Evolutionary conservation across 208 protist genomes (phyloP).

Genomic region (Naegleria gruberi): DNA sequence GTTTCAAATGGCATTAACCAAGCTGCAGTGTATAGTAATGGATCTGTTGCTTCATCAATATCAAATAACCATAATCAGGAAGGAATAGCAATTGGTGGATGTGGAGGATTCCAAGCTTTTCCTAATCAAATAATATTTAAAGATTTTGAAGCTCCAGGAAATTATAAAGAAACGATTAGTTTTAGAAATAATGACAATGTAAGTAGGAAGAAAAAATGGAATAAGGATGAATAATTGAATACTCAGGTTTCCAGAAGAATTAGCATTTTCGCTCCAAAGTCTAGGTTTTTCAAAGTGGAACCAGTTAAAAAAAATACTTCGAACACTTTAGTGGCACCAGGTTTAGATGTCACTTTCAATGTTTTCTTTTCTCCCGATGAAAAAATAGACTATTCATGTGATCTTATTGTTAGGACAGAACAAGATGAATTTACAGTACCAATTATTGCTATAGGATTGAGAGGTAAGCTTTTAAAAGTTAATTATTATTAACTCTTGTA

Average conservation of each 20-base stretch:
- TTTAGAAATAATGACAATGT: conserved; percentile 8
- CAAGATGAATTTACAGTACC: not conserved
- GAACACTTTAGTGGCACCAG: not conserved
- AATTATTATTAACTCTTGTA: not conserved
- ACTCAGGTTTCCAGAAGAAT: not conserved
- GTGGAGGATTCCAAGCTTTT: not conserved
- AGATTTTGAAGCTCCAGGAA: not conserved
- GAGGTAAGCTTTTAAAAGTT: not conserved
- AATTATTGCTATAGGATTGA: not conserved
- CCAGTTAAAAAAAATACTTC: not conserved
- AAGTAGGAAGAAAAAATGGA: not conserved
- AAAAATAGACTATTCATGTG: not conserved
- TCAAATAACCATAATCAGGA: too few species aligned
- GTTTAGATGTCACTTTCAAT: not conserved
- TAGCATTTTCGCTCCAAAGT: not conserved
- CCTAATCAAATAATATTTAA: not conserved
- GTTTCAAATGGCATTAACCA: too few species aligned
- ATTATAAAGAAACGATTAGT: not conserved
- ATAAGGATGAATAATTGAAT: not conserved
- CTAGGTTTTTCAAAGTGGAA: not conserved
- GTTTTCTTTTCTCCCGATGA: not conserved
- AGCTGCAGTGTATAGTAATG: too few species aligned
- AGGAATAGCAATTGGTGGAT: too few species aligned
- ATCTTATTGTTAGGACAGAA: not conserved
- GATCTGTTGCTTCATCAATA: too few species aligned